Percentiles rank a stretch among this genome's conserved stretches.
Conservation (phyloP, 2,329 filamentous ascomycete species). For the Pestalotiopsis sp. region DNA sequence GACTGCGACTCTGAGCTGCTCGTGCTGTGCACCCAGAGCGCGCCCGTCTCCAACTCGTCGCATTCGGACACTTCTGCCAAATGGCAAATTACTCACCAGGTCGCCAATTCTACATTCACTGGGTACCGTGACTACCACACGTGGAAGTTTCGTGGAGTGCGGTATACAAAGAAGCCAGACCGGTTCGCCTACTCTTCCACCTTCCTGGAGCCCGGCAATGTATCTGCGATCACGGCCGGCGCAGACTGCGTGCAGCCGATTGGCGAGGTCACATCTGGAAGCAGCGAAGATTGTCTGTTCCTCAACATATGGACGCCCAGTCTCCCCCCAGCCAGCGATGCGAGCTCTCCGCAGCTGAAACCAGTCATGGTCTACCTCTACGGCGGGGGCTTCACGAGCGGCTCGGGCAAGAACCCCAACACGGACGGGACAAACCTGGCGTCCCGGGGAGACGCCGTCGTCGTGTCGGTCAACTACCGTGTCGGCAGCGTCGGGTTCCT, state of each 20-base stretch:
- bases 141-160: not conserved
- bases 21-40: not conserved
- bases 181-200: not conserved
- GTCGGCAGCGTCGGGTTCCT: not conserved
- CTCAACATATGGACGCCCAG: not conserved
- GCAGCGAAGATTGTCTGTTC: not conserved
- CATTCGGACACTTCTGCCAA: not conserved
- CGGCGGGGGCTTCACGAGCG: not conserved
- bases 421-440: not conserved
- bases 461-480: not conserved
- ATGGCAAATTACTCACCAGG: not conserved
- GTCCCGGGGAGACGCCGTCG: not conserved
- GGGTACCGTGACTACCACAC: not conserved
- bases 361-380: not conserved
- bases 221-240: not conserved
- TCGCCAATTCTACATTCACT: not conserved
- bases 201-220: not conserved
- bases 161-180: not conserved
- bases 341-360: not conserved
- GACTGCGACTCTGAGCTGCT: not conserved
- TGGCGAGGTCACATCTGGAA: not conserved
- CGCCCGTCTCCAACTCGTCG: not conserved
- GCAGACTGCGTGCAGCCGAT: not conserved
- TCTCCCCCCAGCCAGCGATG: not conserved
- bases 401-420: not conserved